phyloP scores from a whole-genome alignment of 257 asterid genomes.

The Voacanga thouarsii region DNA sequence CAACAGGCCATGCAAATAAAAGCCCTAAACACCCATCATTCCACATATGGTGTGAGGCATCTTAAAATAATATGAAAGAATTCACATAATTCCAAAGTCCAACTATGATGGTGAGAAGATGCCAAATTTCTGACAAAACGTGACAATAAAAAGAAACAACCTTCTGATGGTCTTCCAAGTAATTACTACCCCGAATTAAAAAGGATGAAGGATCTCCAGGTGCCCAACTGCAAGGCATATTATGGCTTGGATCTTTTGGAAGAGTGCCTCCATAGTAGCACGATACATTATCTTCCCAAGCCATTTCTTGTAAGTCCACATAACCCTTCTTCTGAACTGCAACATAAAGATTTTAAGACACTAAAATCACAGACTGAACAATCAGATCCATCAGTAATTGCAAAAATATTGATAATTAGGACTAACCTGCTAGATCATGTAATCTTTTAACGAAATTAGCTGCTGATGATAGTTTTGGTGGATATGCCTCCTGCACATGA shows the following conservation, averaged over 20 bases:
- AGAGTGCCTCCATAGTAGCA: conserved; percentile 67
- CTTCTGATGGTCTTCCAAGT: conserved; percentile 63
- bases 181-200: conserved; percentile 69
- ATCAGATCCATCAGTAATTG: neutral
- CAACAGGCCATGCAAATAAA: neutral
- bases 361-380: neutral
- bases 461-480: conserved; percentile 49
- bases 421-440: conserved; percentile 71
- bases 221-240: conserved; percentile 66
- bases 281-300: conserved; percentile 46
- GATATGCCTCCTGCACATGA: conserved; percentile 47
- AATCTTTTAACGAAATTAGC: conserved; percentile 62
- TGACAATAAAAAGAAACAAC: conserved; percentile 19
- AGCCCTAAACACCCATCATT: neutral
- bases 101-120: neutral
- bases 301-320: conserved; percentile 53
- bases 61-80: neutral
- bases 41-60: neutral
- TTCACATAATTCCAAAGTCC: neutral
- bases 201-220: conserved; percentile 69
- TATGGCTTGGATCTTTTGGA: conserved; percentile 52
- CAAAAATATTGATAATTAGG: neutral
- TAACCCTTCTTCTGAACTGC: conserved; percentile 78
- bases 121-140: neutral
- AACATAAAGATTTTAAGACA: conserved; percentile 6